Evolutionary conservation across 1,284 basidiomycete species (phyloP), one percentile per base, ranked within the genome.

Genomic region (Meira nashicola): DNA sequence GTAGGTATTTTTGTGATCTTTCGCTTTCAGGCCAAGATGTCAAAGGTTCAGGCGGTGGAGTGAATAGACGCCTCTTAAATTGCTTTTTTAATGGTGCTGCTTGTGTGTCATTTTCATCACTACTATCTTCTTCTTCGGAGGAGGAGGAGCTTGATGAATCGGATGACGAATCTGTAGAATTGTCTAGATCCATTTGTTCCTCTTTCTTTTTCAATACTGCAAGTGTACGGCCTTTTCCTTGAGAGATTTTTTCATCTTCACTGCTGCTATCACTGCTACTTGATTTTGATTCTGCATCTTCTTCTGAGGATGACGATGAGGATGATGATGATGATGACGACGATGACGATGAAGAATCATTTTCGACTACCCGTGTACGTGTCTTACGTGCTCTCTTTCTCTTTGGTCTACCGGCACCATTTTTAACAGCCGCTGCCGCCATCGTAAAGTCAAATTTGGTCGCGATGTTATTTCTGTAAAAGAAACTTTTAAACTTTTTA

Each of bases 301-400:
- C 28, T 33, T 33, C 28, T 8, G 28, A 33, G 28, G 28, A 50
- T 37, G 47, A 50, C 14, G 47, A 50, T 37, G 47, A 50, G 3
- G 47, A 50, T 14, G 47, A 50, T n/a, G 53, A 55, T 8, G 11
- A 14, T 12, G 21, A 28, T 1, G 19, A 23, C 6, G 44, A 49
- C 2, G 17, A 23, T 7, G 44, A 49, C 8, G 44, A 49, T 10
- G 40, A 47, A 14, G 44, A 49, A 41, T 3, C 41, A 19, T 44
- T 17, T 6, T 19, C 12, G n/a, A 46, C 55, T 14, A 49, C 44
- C 10, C 41, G 23, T n/a, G 44, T 56, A 12, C 55, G 44, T 14
- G 44, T 38, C 10, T 56, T 56, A 19, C 55, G 55, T 8, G 46
- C 55, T 17, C 55, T 33, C 25, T 39, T 44, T 2, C 55, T 14